Base-by-base conservation (phyloP, 495 filamentous ascomycete species). In the Trichoderma asperelloides region DNA sequence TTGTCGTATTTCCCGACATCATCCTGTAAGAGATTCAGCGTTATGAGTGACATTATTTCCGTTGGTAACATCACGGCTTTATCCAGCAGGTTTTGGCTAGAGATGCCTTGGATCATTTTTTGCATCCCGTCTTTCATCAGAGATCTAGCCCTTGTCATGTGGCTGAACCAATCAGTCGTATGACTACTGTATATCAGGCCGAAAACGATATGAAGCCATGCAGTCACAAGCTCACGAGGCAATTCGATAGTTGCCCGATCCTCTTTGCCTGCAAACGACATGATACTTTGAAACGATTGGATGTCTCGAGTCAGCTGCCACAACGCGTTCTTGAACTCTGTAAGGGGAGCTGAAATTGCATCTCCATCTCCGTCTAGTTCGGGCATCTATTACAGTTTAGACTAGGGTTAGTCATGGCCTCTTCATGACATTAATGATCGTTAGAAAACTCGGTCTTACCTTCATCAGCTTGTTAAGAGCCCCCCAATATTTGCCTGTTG, bases 31-130 rank as follows among this genome's bases (percentile, higher is more conserved):
- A 80, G 68, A 28, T 73, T 72, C 41, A 71, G 69, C 49, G 70
- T 75, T 0, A 80, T 65, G 25, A 80, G 68, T 30, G 76, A 69
- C 13, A 76, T 69, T 12, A 78, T 68, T 18, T 80, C 78, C 7
- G 72, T 69, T 13, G 78, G 78, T 21, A 74, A 65, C 49, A 79
- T 69, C 9, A 78, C 74, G 16, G 74, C 71, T 43, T 71, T 74
- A 8, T 75, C 73, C 1, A 75, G 68, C 9, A 72, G 68, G 23
- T 51, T 51, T 23, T 51, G 18, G 47, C 2, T 23, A 23, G 47
- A 51, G 11, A 25, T 8, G 65, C 68, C 8, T 69, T 63, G 64
- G 67, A 72, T 27, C 74, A 71, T 37, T 79, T 75, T 15, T 74
- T 73, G 47, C 47, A 51, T 51, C n/a, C 47, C 47, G 16, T 51